Conservation (phyloP, 2,329 filamentous ascomycete species). For the Aspergillus pseudotamarii region DNA sequence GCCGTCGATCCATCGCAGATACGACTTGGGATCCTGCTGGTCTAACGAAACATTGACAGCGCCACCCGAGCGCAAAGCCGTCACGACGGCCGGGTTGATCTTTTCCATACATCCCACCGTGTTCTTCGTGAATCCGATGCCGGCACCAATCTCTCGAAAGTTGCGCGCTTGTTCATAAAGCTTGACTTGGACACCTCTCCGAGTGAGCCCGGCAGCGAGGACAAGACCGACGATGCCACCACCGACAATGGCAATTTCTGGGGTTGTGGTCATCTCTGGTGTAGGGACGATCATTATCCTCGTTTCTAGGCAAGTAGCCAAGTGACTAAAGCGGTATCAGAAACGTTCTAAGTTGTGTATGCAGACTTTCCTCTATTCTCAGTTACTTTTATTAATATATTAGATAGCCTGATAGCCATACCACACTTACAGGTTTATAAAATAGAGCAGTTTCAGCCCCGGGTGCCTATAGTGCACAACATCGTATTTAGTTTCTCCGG, state of each 20-base stretch:
- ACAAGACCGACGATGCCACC: constrained; percentile 14
- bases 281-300: neutral
- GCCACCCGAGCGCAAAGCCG: neutral
- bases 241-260: constrained; percentile 12
- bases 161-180: constrained; percentile 8
- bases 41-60: neutral
- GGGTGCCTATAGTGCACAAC: too few species aligned
- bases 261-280: neutral
- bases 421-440: too few species aligned
- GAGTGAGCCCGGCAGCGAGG: constrained; percentile 10
- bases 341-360: neutral
- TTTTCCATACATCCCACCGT: constrained; percentile 5
- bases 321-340: neutral
- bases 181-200: constrained; percentile 2
- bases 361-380: too few species aligned
- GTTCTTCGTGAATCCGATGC: constrained; percentile 3
- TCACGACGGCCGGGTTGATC: constrained; percentile 1
- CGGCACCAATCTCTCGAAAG: constrained; percentile 8
- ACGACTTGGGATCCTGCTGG: constrained; percentile 3
- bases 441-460: too few species aligned
- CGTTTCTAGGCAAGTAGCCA: neutral
- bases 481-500: too few species aligned
- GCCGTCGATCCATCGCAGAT: constrained; percentile 20
- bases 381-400: too few species aligned
- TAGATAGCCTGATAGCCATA: too few species aligned